phyloP scores from a whole-genome alignment of 164 flowering plant species.

The Kingdonia uniflora region DNA sequence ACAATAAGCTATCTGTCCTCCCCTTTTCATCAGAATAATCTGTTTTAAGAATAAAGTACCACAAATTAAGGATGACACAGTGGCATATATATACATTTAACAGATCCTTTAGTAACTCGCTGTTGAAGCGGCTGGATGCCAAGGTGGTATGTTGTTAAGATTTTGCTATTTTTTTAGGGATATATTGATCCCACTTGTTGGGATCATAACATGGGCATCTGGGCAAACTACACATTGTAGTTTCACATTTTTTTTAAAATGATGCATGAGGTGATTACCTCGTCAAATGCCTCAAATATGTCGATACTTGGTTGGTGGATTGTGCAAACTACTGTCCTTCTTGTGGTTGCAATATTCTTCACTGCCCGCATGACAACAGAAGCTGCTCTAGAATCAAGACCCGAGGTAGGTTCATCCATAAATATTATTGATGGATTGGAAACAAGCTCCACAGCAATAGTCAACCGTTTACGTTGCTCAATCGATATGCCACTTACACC shows the following conservation, averaged over 20 bases:
- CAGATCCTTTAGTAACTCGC: no score
- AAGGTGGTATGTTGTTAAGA: no score
- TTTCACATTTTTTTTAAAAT: no score
- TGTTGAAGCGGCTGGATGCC: no score
- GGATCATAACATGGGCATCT: no score
- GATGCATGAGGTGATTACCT: no score
- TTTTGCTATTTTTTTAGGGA: no score
- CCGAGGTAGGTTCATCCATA: no score
- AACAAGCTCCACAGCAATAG: constrained; percentile 47
- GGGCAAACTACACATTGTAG: no score
- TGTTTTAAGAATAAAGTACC: neutral
- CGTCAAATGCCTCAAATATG: constrained; percentile 43
- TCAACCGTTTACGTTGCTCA: constrained; percentile 40
- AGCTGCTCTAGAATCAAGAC: constrained; percentile 41
- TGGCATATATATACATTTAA: no score
- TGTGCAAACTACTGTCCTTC: constrained; percentile 36
- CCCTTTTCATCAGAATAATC: constrained; percentile 1
- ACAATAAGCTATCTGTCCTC: neutral
- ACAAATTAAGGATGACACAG: no score
- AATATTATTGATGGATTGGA: constrained; percentile 40
- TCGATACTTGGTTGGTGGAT: constrained; percentile 47
- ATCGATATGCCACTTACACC: constrained; percentile 30
- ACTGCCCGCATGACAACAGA: constrained; percentile 38
- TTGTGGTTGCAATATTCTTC: constrained; percentile 26
- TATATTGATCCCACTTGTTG: no score